Base-by-base conservation (phyloP, 106 monocot species). In the Apostasia ramifera region DNA sequence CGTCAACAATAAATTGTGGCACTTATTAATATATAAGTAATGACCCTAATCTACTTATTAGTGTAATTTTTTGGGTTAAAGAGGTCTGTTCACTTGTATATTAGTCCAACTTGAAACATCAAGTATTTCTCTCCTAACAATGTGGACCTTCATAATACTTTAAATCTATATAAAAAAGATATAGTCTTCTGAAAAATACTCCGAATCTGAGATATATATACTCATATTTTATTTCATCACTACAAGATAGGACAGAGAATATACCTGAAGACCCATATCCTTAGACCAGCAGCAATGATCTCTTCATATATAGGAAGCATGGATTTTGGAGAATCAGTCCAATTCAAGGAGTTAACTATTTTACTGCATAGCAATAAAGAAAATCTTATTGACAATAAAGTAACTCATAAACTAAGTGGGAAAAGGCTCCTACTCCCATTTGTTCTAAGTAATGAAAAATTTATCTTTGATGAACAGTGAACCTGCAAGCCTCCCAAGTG, bases 241-340 rank as follows among this genome's bases (percentile, higher is more conserved):
- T 4, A n/a, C 58, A 55, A 11, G 41, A 7, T 9, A 6, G 6
- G 2, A 53, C 49, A 68, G 8, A 26, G 3, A 74, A 50, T 8
- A 43, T 78, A 91, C 94, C 94, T 94, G 88, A 80, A 95, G 0
- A 95, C 91, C 94, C 94, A 95, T 51, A 95, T 84, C 48, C 77
- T 88, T 6, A 88, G 45, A 2, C 91, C 94, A 80, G 79, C 88
- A 37, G 77, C 77, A 65, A 95, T 86, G 56, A 95, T 85, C 66
- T 91, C 91, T 76, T 72, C 74, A 59, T 91, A 88, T 40, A 91
- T 91, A 61, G 94, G 94, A 63, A 95, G 85, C 88, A 91, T 88
- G 50, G 88, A 85, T 66, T 69, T 81, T 4, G 94, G 94, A 13
- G 94, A 85, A 77, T 95, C 94, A 26, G 57, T 53, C 94, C 94